phyloP scores from a whole-genome alignment of 345 rosid species.

The Citrus reticulata region DNA sequence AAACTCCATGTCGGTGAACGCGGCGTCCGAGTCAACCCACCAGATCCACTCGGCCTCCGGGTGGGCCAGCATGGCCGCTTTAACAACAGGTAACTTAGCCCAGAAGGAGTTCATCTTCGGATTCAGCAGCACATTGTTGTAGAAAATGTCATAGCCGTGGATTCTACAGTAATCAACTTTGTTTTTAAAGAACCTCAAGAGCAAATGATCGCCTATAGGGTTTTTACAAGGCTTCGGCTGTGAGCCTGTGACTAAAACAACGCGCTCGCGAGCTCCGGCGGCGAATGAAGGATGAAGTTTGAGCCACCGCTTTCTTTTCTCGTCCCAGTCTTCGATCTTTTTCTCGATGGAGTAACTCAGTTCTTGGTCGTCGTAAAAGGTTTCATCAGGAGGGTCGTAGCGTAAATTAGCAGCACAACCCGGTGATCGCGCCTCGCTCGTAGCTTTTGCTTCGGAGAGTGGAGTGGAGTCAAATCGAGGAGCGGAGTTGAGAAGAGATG shows the following conservation, averaged over 20 bases:
- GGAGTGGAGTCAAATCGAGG: conserved; percentile 7
- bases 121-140: conserved; percentile 73
- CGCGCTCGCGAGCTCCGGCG: conserved; percentile 51
- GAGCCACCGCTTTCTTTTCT: conserved; percentile 71
- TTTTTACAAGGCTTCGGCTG: conserved; percentile 81
- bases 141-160: conserved; percentile 83
- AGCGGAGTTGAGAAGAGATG: conserved; percentile 39
- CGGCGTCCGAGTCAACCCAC: conserved; percentile 99
- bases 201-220: conserved; percentile 80
- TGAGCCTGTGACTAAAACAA: conserved; percentile 80
- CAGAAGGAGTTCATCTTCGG: conserved; percentile 73
- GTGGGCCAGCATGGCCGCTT: conserved; percentile 90
- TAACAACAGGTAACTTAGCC: conserved; percentile 80
- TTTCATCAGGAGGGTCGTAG: conserved; percentile 53
- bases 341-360: conserved; percentile 58
- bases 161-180: conserved; percentile 89
- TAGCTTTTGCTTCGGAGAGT: not conserved
- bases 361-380: conserved; percentile 77
- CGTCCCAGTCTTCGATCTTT: conserved; percentile 67
- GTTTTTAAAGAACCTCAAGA: conserved; percentile 79
- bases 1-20: conserved; percentile 92
- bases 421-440: not conserved
- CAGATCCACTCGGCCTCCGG: conserved; percentile 99
- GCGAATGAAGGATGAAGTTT: conserved; percentile 65
- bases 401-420: conserved; percentile 23